A percentile compares a stretch with the other conserved stretches of the same genome.
Evolutionary conservation across 441 rosid genomes (phyloP).

Genomic region (Viola pubescens): DNA sequence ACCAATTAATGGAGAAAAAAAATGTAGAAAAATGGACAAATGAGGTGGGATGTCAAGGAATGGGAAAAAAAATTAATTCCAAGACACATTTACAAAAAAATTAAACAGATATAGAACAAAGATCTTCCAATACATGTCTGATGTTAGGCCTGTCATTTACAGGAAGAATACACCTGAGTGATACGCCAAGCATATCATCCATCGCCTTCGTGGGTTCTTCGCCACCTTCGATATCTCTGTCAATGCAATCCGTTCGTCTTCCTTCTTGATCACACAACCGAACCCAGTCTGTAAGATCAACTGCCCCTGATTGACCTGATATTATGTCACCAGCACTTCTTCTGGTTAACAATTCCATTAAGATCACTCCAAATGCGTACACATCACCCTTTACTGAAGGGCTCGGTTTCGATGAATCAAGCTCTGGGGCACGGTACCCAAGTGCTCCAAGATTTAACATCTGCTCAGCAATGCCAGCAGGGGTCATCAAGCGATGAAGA

Average conservation of each 20-base stretch:
- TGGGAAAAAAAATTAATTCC: conserved; percentile 40
- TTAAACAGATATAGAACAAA: conserved; percentile 63
- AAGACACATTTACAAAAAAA: conserved; percentile 65
- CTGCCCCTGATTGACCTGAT: conserved; percentile 91
- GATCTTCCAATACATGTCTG: conserved; percentile 70
- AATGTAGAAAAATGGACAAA: conserved; percentile 21
- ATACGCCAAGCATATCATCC: conserved; percentile 76
- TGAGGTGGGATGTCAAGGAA: conserved; percentile 34
- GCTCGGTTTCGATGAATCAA: conserved; percentile 51
- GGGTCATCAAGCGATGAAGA: conserved; percentile 81
- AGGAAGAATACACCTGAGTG: conserved; percentile 80
- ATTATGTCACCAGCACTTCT: conserved; percentile 91
- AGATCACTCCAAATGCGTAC: conserved; percentile 79
- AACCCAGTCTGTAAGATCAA: conserved; percentile 90
- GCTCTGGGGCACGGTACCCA: conserved; percentile 88
- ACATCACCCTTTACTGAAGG: conserved; percentile 78
- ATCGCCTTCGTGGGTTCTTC: conserved; percentile 76
- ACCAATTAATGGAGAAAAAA: conserved; percentile 31
- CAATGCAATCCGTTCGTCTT: conserved; percentile 84
- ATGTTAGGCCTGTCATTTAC: conserved; percentile 88
- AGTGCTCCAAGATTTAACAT: conserved; percentile 83
- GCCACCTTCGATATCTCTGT: conserved; percentile 75
- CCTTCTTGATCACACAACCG: conserved; percentile 77
- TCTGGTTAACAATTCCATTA: conserved; percentile 84
- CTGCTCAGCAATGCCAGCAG: conserved; percentile 79